A percentile compares a stretch with the other conserved stretches of the same genome.
These are phyloP conservation scores for Venturia carpophila DNA, from an alignment of 2,329 filamentous ascomycete species.

Conservation along the genomic window DNA sequence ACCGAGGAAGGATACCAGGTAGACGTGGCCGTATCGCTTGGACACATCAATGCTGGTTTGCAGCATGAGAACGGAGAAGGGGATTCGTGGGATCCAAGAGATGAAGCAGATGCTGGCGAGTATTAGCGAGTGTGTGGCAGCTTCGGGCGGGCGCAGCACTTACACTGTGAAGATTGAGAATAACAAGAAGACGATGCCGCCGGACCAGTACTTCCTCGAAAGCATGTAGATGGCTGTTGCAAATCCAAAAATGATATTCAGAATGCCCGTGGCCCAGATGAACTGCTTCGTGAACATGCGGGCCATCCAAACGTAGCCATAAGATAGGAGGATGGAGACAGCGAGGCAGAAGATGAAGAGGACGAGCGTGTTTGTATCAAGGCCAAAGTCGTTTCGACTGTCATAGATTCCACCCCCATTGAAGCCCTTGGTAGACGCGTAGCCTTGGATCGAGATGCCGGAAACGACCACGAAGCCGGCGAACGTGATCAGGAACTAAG, in stretches of 20 bases:
- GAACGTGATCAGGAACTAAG: conserved; percentile 60
- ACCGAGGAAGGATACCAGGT: conserved; percentile 74
- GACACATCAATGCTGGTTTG: conserved; percentile 79
- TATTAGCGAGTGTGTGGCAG: background rate
- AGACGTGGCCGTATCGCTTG: conserved; percentile 77
- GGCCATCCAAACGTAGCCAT: conserved; percentile 66
- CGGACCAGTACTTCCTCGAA: conserved; percentile 65
- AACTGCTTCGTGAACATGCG: conserved; percentile 79
- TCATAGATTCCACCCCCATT: conserved; percentile 69
- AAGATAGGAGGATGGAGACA: conserved; percentile 67
- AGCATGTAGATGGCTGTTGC: conserved; percentile 84
- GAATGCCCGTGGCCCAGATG: conserved; percentile 84
- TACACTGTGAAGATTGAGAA: conserved; percentile 67
- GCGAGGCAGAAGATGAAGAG: conserved; percentile 73
- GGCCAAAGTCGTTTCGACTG: conserved; percentile 54
- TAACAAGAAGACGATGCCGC: conserved; percentile 78
- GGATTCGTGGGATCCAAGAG: conserved; percentile 83
- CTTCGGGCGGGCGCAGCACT: background rate
- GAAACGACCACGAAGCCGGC: conserved; percentile 70
- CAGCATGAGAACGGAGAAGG: conserved; percentile 85
- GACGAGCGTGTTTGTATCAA: conserved; percentile 78
- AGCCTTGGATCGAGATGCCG: conserved; percentile 66
- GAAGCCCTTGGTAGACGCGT: conserved; percentile 50
- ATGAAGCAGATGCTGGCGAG: conserved; percentile 61
- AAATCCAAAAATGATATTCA: conserved; percentile 79